Base-by-base conservation (phyloP, 345 rosid genomes). In the Populus simonii region DNA sequence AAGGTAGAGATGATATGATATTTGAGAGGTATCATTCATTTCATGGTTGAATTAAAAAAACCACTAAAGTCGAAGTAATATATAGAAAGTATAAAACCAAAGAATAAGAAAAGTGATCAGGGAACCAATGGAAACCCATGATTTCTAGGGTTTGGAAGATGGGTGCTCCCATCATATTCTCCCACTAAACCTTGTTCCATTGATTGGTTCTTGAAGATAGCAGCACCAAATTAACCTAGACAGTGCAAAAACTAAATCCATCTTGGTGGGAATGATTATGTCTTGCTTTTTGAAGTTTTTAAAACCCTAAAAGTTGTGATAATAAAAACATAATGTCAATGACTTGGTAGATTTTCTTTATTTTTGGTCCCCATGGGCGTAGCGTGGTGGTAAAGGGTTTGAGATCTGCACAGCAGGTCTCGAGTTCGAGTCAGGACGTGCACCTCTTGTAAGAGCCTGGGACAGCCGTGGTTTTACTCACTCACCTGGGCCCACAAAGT, bases 261-360 rank as follows among this genome's bases (percentile, higher is more conserved):
- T 69, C 57, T 77, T 61, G 75, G 83, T 36, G n/a, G 23, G 63
- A 77, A 77, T 85, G 78, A 85, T 82, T 79, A 49, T 74, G 75
- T 81, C 31, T 70, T 76, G 20, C 80, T 74, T 79, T 84, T 74
- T 55, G 25, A 67, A 78, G 74, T 70, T 77, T 74, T 78, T 33
- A 47, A 70, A 62, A n/a, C 69, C 69, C 67, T 62, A 66, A 66
- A 49, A 4, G 75, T n/a, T 41, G 45, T 70, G 15, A 72, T 68
- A 74, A 35, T 43, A 75, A 74, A 38, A 57, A 71, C 66, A 78
- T 83, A 31, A 68, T 70, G 35, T 61, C 76, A 39, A 76, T 70
- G 51, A 41, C 47, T 63, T 57, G 31, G 82, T 75, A 75, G 57
- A 67, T 74, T 61, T 18, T 23, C 12, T 18, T 36, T 33, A 1